Percentiles rank a stretch among this genome's conserved stretches.
Conservation (phyloP, 768 basidiomycete genomes). For the Tephrocybe sp. region DNA sequence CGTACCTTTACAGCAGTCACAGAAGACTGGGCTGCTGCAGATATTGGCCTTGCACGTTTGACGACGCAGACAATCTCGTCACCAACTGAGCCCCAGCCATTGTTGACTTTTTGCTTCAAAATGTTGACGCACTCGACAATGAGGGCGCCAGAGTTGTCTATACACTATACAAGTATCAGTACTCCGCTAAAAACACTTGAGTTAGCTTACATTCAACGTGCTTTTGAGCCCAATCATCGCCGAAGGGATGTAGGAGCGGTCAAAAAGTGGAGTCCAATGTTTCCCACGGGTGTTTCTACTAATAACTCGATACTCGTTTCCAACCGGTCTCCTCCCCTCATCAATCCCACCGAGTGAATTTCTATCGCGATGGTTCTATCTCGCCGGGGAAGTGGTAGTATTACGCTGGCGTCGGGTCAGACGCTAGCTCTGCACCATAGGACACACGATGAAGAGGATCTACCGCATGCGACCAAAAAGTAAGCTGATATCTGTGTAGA, state of each 20-base stretch:
- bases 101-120: conserved; percentile 92
- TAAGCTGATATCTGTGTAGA: conserved; percentile 31
- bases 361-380: conserved; percentile 54
- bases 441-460: conserved; percentile 81
- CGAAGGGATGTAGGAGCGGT: neutral
- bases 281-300: conserved; percentile 18
- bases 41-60: conserved; percentile 83
- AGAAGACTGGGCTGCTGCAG: conserved; percentile 61
- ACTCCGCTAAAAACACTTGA: conserved; percentile 4
- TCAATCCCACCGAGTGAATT: conserved; percentile 3
- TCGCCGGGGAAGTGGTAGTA: conserved; percentile 74
- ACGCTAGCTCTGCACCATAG: conserved; percentile 84
- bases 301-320: neutral
- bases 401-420: conserved; percentile 71
- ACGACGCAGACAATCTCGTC: conserved; percentile 97
- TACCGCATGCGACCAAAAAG: conserved; percentile 95
- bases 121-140: conserved; percentile 96
- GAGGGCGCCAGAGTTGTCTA: conserved; percentile 96
- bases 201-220: conserved; percentile 82
- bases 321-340: conserved; percentile 9
- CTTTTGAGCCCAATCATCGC: conserved; percentile 94
- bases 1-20: conserved; percentile 87
- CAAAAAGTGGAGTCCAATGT: conserved; percentile 9
- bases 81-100: conserved; percentile 89
- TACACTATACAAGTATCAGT: conserved; percentile 52